Evolutionary conservation across 805 yeast genomes (phyloP), one percentile per base, ranked within the genome.

Genomic region (Candida corydali): DNA sequence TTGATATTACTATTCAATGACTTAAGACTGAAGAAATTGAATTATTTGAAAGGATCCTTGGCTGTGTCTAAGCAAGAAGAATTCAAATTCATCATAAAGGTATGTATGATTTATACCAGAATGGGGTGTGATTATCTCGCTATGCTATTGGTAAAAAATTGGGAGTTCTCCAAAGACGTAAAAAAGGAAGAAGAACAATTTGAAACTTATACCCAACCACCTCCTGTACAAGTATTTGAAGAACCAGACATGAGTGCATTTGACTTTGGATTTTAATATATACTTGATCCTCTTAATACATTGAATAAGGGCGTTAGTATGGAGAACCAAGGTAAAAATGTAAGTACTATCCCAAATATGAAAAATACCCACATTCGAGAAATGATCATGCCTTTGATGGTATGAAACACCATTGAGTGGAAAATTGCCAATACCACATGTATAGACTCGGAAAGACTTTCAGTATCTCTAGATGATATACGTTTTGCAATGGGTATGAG

Each of bases 111-210:
- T 42, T 85, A 87, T 50, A 70, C 77, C 11, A 68, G 94, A 39
- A 86, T 89, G 96, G 98, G 98, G 0, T 89, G 98, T 60, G 95
- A 89, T 49, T 75, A 79, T 41, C 56, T 91, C 28, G 79, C 88
- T 0, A 52, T 85, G 17, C 70, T 77, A 35, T 55, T 88, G 31
- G 64, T 82, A 1, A 67, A 65, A 32, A 76, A 75, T 41, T 89
- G 96, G 96, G 61, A 61, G 20, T 88, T 87, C 51, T 38, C 46
- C 26, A 43, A 46, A 26, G 42, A 8, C 8, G 28, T 11, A 25
- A 11, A 15, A 12, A 15, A 15, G 12, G 29, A 28, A 14, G 8
- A 20, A 3, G 15, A 27, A 27, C 20, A 12, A 9, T 8, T 12
- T 15, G 29, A 25, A n/a, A 22, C 26, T 26, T 33, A 36, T 19